A percentile compares a stretch with the other conserved stretches of the same genome.
Conservation (phyloP, 176 grass and related monocot species). For the Areca catechu region DNA sequence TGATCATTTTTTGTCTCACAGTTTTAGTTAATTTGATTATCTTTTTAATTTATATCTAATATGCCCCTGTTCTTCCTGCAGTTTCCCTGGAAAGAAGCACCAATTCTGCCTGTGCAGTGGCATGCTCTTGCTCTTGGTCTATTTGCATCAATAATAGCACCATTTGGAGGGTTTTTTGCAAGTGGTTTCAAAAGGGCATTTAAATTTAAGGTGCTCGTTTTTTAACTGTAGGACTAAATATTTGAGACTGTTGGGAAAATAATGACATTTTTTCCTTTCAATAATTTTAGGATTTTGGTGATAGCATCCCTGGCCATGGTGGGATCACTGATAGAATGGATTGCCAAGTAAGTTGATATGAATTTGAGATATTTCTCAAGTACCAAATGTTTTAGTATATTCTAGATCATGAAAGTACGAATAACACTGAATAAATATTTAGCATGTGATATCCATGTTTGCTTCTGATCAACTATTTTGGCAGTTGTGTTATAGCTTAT, state of each 20-base stretch:
- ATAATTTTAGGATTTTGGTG: constrained; percentile 81
- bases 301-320: constrained; percentile 97
- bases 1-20: background rate
- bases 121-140: constrained; percentile 94
- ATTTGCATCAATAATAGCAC: constrained; percentile 99
- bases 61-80: constrained; percentile 33
- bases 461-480: too few species aligned
- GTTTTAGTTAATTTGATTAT: background rate
- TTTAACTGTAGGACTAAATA: background rate
- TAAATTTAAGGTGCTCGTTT: constrained; percentile 73
- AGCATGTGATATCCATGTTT: background rate
- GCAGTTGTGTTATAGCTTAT: too few species aligned
- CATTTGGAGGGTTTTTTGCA: constrained; percentile 99
- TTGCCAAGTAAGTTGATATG: constrained; percentile 64
- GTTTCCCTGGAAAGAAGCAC: constrained; percentile 84
- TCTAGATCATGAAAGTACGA: too few species aligned
- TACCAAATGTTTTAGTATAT: too few species aligned
- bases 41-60: background rate
- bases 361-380: background rate
- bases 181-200: constrained; percentile 97
- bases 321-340: constrained; percentile 96
- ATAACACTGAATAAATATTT: too few species aligned
- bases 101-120: constrained; percentile 84
- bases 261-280: constrained; percentile 4
- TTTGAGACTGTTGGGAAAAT: background rate